Percentiles rank a stretch among this genome's conserved stretches.
phyloP scores from a whole-genome alignment of 768 basidiomycete species.

The Tubosaeta sp. region DNA sequence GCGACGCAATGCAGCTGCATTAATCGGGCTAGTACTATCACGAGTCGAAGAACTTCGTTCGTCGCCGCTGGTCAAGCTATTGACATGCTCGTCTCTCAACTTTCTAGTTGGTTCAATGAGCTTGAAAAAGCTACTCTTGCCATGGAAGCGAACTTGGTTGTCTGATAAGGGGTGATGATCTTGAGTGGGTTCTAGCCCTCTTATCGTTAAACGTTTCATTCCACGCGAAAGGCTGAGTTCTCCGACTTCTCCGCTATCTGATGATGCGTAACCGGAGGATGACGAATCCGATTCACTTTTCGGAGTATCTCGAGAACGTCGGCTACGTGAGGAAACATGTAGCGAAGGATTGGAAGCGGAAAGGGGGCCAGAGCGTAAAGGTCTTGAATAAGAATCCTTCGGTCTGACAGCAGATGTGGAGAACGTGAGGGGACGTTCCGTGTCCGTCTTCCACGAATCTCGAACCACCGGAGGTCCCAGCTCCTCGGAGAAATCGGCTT shows the following conservation, averaged over 20 bases:
- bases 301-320: slow-evolving; percentile 19
- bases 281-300: slow-evolving; percentile 28
- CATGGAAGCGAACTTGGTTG: slow-evolving; percentile 53
- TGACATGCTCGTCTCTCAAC: slow-evolving; percentile 48
- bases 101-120: slow-evolving; percentile 52
- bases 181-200: slow-evolving; percentile 36
- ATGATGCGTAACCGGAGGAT: slow-evolving; percentile 26
- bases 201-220: slow-evolving; percentile 33
- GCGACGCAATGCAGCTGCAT: slow-evolving; percentile 32
- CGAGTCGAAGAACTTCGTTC: slow-evolving; percentile 13
- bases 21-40: slow-evolving; percentile 19
- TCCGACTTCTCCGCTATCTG: slow-evolving; percentile 35
- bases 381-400: slow-evolving; percentile 11
- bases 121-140: slow-evolving; percentile 54
- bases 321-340: slow-evolving; percentile 3
- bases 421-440: slow-evolving; percentile 19
- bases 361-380: slow-evolving; percentile 4
- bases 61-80: slow-evolving; percentile 29
- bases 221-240: slow-evolving; percentile 39
- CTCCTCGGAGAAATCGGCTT: slow-evolving; percentile 55
- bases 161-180: slow-evolving; percentile 30
- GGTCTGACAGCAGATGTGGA: slow-evolving; percentile 12
- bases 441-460: slow-evolving; percentile 55
- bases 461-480: slow-evolving; percentile 60
- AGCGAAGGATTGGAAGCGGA: slow-evolving; percentile 9